Percentiles rank a stretch among this genome's conserved stretches.
Evolutionary conservation across 192 early-diverging fungal genomes (phyloP).

Genomic region (Mycoemilia scoparia): DNA sequence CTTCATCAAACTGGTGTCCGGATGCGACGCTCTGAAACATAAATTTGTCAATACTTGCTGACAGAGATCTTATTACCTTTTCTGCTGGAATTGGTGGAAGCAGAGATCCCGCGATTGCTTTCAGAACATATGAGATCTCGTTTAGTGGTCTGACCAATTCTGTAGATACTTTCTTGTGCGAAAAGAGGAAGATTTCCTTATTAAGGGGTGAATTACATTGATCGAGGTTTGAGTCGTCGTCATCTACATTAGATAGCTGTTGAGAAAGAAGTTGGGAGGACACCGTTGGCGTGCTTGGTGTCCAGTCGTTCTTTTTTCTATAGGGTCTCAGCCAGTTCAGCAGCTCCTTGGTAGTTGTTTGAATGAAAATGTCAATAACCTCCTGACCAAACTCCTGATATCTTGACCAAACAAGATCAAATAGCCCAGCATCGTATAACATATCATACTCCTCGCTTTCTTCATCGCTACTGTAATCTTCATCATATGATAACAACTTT

Average conservation of each 20-base stretch:
- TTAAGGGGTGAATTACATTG: too few species aligned
- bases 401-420: conserved; percentile 15
- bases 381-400: conserved; percentile 14
- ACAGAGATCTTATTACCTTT: conserved; percentile 9
- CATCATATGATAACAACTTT: conserved; percentile 2
- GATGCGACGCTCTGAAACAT: conserved; percentile 16
- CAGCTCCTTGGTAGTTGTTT: conserved; percentile 15
- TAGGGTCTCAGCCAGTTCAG: conserved; percentile 17
- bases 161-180: too few species aligned
- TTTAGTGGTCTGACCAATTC: conserved; percentile 10
- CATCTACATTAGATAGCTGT: not conserved
- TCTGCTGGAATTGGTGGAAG: conserved; percentile 9
- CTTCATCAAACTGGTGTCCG: conserved; percentile 11
- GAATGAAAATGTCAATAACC: conserved; percentile 11
- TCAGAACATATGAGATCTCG: conserved; percentile 9
- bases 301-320: conserved; percentile 20
- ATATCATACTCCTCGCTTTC: not conserved
- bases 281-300: not conserved
- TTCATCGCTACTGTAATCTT: conserved; percentile 11
- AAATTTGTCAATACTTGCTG: conserved; percentile 15
- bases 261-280: too few species aligned
- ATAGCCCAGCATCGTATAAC: conserved; percentile 25
- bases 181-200: too few species aligned
- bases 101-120: conserved; percentile 3
- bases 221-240: too few species aligned